Conservation (phyloP, 2,329 filamentous ascomycete species). For the Fusarium sp. region DNA sequence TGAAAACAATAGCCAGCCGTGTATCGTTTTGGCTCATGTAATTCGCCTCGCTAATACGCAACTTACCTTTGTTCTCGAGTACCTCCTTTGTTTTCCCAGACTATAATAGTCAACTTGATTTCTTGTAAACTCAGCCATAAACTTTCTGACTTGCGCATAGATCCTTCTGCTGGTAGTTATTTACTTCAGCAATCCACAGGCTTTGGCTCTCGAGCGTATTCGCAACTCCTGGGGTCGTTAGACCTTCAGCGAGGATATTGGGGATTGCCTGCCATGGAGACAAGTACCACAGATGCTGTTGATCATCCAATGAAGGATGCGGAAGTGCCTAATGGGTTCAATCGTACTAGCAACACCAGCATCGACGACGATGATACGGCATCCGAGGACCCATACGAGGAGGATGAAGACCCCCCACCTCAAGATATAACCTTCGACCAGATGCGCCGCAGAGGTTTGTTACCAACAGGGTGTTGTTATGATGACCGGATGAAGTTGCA, state of each 20-base stretch:
- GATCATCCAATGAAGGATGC: slow-evolving; percentile 60
- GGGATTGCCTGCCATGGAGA: slow-evolving; percentile 19
- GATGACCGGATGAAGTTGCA: slow-evolving; percentile 97
- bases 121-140: not conserved
- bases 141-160: slow-evolving; percentile 15
- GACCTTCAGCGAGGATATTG: slow-evolving; percentile 30
- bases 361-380: slow-evolving; percentile 51
- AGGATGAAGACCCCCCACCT: slow-evolving; percentile 52
- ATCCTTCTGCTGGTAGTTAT: not conserved
- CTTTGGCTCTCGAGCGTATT: slow-evolving; percentile 13
- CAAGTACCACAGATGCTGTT: slow-evolving; percentile 55
- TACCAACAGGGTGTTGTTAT: slow-evolving; percentile 85
- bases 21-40: slow-evolving; percentile 4
- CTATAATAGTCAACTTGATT: not conserved
- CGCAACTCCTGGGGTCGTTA: slow-evolving; percentile 33
- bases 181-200: not conserved
- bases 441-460: slow-evolving; percentile 59
- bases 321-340: slow-evolving; percentile 45
- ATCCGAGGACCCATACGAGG: slow-evolving; percentile 51
- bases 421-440: slow-evolving; percentile 54
- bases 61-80: not conserved
- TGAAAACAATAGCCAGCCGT: slow-evolving; percentile 2
- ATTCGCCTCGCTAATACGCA: slow-evolving; percentile 7
- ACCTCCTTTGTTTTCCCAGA: not conserved
- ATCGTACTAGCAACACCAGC: slow-evolving; percentile 26